phyloP scores from a whole-genome alignment of 2,329 filamentous ascomycete species.

The Curvularia sp. region DNA sequence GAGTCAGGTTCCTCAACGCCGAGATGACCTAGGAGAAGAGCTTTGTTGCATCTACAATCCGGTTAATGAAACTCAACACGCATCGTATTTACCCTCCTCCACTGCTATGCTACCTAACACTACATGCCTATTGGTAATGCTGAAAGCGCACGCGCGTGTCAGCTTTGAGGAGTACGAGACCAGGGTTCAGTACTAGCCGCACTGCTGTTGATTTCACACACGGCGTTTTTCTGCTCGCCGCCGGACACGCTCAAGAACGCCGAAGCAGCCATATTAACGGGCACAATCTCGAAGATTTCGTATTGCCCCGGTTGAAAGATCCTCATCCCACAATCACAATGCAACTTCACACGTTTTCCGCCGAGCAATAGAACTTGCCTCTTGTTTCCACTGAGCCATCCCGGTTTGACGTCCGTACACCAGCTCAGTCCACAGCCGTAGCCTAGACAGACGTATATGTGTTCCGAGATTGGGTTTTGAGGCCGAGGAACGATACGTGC shows the following conservation, averaged over 20 bases:
- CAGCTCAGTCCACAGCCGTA: conserved; percentile 2
- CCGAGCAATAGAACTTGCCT: background rate
- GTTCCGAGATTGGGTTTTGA: background rate
- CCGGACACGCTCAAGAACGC: background rate
- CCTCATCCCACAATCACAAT: conserved; percentile 2
- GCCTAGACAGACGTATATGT: background rate
- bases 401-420: conserved; percentile 3
- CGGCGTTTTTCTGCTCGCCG: background rate
- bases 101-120: background rate
- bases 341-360: conserved; percentile 1
- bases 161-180: background rate
- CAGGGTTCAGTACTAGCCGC: background rate
- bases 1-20: background rate
- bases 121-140: background rate
- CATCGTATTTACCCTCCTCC: background rate
- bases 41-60: background rate
- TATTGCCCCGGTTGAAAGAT: conserved; percentile 6
- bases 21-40: background rate
- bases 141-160: background rate
- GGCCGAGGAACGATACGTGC: background rate
- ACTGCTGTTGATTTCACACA: background rate
- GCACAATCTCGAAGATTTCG: conserved; percentile 1
- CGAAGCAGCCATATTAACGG: background rate
- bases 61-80: background rate
- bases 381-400: background rate